Percentiles rank a stretch among this genome's conserved stretches.
Evolutionary conservation across 2,329 filamentous ascomycete species (phyloP).

Genomic region (Neodidymelliopsis sp.): DNA sequence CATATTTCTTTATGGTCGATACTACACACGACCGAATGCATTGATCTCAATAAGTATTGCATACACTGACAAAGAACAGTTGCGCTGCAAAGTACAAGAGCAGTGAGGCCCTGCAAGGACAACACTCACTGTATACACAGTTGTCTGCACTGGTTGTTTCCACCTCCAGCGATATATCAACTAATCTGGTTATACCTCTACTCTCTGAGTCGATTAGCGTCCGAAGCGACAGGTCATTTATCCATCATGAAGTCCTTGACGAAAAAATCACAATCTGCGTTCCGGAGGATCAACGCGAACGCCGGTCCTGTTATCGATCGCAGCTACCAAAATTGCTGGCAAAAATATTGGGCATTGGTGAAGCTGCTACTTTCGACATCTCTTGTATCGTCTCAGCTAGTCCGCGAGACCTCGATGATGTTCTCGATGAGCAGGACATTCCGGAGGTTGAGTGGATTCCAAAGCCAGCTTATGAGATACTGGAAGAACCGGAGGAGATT

Average conservation of each 20-base stretch:
- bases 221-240: not conserved
- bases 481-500: not conserved
- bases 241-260: not conserved
- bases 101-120: slow-evolving; percentile 22
- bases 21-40: slow-evolving; percentile 9
- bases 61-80: slow-evolving; percentile 17
- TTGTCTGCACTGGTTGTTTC: no score
- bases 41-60: no score
- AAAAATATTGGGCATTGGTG: not conserved
- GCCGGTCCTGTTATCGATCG: not conserved
- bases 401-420: not conserved
- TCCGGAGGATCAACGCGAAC: not conserved
- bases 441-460: not conserved
- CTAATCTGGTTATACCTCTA: no score
- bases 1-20: no score
- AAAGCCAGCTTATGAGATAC: not conserved
- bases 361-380: not conserved
- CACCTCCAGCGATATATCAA: no score
- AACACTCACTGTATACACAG: no score
- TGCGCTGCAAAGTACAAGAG: slow-evolving; percentile 36
- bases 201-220: not conserved
- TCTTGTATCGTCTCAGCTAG: not conserved
- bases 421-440: not conserved
- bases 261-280: not conserved
- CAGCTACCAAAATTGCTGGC: not conserved